Evolutionary conservation across 768 basidiomycete species (phyloP), one percentile per base, ranked within the genome.

Genomic region (Suillus subluteus): DNA sequence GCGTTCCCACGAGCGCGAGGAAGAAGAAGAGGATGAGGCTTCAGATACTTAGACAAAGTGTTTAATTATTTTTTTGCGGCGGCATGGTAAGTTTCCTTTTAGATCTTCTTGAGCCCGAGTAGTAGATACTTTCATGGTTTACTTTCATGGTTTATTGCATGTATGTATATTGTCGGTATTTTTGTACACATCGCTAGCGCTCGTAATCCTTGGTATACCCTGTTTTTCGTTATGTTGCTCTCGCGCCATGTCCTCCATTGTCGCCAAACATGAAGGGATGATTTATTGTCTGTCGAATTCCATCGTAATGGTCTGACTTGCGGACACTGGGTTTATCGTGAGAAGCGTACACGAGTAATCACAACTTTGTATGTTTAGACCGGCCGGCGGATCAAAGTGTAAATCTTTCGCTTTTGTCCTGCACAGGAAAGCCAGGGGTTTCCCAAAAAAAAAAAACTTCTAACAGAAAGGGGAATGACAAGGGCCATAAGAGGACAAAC

Each of bases 71-170:
- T 43, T 58, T 59, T 43, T 13, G 48, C 40, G 58, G 55, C 63
- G 18, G 68, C 43, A 48, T 6, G 26, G 63, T 55, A 32, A 67
- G 71, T 63, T 74, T 65, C 76, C 69, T 71, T 73, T 73, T 77
- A 73, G 72, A 77, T 68, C 68, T 76, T 77, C 76, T 77, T 79
- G 77, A 69, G 78, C 67, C 62, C 55, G 71, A 65, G 75, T 76
- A 69, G 71, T 71, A 13, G 44, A 41, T 46, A 21, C n/a, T 32
- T 65, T 66, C 63, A 26, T 64, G 58, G 62, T 35, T 54, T 62
- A 61, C 3, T 41, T 65, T 66, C 65, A 30, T 64, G 58, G 62
- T 35, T 56, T 62, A 62, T 66, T 73, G 67, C 65, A 48, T 69
- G 54, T 69, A 48, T 68, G 64, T 76, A 65, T 66, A 67, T 63